Evolutionary conservation across 1,284 basidiomycete species (phyloP).

Genomic region (Ceratobasidium sp.): DNA sequence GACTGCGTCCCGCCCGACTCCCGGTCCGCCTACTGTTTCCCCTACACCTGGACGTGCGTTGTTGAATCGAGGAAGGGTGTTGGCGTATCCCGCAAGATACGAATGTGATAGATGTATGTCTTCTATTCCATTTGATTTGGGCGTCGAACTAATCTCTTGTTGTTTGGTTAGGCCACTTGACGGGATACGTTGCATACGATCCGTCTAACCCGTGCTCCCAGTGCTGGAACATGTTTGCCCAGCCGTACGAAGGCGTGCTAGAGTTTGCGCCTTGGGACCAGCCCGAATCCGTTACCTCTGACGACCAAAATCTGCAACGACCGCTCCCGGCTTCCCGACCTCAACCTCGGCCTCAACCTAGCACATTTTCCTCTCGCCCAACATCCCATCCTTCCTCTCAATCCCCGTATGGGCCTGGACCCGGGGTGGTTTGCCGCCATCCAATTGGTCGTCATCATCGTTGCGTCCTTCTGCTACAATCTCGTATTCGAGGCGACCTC

Average conservation of each 20-base stretch:
- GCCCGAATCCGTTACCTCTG: constrained; percentile 44
- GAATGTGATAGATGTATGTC: constrained; percentile 68
- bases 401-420: not conserved
- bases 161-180: constrained; percentile 63
- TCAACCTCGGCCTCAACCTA: constrained; percentile 30
- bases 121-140: constrained; percentile 33
- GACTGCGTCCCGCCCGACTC: constrained; percentile 25
- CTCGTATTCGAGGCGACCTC: constrained; percentile 44
- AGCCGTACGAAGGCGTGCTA: constrained; percentile 65
- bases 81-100: constrained; percentile 70
- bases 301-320: constrained; percentile 53
- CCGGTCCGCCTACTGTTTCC: constrained; percentile 63
- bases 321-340: constrained; percentile 50
- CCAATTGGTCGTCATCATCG: constrained; percentile 40
- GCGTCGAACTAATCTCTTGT: not conserved
- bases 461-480: constrained; percentile 11
- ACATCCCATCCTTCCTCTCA: constrained; percentile 13
- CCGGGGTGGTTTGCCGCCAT: constrained; percentile 42
- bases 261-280: constrained; percentile 60
- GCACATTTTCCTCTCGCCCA: constrained; percentile 40
- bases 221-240: constrained; percentile 73
- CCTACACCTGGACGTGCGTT: constrained; percentile 72
- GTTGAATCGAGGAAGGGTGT: constrained; percentile 62
- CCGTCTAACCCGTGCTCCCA: constrained; percentile 69
- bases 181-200: constrained; percentile 72